Evolutionary conservation across 1,284 basidiomycete genomes (phyloP), one percentile per base, ranked within the genome.

Genomic region (Pholiota adiposa): DNA sequence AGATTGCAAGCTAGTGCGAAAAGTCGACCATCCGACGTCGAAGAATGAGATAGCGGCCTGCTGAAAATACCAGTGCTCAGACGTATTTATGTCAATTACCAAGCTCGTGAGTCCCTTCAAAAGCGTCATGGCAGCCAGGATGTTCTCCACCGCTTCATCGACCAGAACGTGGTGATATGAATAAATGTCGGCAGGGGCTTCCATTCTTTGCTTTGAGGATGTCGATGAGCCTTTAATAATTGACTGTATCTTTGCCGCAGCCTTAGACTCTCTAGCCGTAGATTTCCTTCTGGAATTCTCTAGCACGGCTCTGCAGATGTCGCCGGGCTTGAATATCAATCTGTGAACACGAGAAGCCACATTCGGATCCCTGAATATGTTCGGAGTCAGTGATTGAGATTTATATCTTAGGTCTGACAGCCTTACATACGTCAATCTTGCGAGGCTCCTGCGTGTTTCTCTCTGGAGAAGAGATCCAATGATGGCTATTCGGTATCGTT

Each of bases 401-500:
- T 19, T 9, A 16, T 18, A 40, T 9, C 16, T 14, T 21, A 27
- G 12, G 40, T 12, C 14, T 21, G 33, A 21, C n/a, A 31, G 27
- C 8, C 21, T 44, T 14, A 40, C 61, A 33, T 50, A 63, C 61
- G 31, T 31, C 14, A 59, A 31, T 25, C 53, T 19, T 16, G 18
- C 31, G 12, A 63, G 38, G 36, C 25, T 55, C 50, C 50, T 34
- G 11, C 43, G 23, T 12, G 57, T 62, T 6, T 48, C 38, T 19
- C 11, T 19, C 18, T 49, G 40, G 16, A 27, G 21, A 14, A 54
- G 23, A 18, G 33, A 48, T 4, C 54, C 51, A 21, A 63, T 49
- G 4, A 27, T 63, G 34, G 6, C 14, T 6, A 1, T 64, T 38
- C 49, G 51, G 43, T 69, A 70, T 5, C 62, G 65, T 27, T 63